A percentile compares a stretch with the other conserved stretches of the same genome.
Evolutionary conservation across 1,284 basidiomycete genomes (phyloP).

Genomic region (Mycosarcoma mackinlayi): DNA sequence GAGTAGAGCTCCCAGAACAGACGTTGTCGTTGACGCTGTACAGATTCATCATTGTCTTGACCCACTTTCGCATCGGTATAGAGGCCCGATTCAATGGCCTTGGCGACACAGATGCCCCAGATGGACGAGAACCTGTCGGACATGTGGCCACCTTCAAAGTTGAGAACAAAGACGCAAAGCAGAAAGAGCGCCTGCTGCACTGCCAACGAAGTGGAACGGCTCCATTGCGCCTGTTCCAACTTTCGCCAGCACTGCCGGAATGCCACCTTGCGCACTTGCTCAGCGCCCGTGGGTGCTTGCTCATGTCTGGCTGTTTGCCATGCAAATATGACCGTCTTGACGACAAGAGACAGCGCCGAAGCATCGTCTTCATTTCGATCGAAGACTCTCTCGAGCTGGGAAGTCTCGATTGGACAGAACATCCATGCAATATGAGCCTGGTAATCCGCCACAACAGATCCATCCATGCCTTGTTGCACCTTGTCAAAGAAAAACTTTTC

Average conservation of each 20-base stretch:
- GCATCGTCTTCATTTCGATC: constrained; percentile 1
- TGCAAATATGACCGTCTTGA: constrained; percentile 9
- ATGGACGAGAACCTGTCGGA: constrained; percentile 12
- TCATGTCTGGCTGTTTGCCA: constrained; percentile 2
- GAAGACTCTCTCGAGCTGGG: constrained; percentile 1
- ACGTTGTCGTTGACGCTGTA: constrained; percentile 1
- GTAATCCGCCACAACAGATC: neutral
- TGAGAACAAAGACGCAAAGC: constrained; percentile 13
- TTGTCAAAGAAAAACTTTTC: constrained; percentile 1
- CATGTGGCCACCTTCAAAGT: constrained; percentile 10
- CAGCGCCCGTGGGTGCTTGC: neutral
- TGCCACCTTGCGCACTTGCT: constrained; percentile 5
- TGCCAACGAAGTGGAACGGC: constrained; percentile 1
- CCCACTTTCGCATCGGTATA: constrained; percentile 7
- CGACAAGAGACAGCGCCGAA: constrained; percentile 4
- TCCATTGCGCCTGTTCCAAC: constrained; percentile 12
- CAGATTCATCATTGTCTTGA: constrained; percentile 1
- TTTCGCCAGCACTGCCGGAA: constrained; percentile 10
- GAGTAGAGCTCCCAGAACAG: constrained; percentile 34
- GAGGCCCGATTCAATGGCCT: constrained; percentile 9
- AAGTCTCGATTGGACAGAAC: constrained; percentile 6
- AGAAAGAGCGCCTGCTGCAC: constrained; percentile 5
- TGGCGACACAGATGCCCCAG: constrained; percentile 10
- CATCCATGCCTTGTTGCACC: constrained; percentile 9
- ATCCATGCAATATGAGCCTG: constrained; percentile 9